phyloP scores from a whole-genome alignment of 768 basidiomycete species.

The Boletus sp. region DNA sequence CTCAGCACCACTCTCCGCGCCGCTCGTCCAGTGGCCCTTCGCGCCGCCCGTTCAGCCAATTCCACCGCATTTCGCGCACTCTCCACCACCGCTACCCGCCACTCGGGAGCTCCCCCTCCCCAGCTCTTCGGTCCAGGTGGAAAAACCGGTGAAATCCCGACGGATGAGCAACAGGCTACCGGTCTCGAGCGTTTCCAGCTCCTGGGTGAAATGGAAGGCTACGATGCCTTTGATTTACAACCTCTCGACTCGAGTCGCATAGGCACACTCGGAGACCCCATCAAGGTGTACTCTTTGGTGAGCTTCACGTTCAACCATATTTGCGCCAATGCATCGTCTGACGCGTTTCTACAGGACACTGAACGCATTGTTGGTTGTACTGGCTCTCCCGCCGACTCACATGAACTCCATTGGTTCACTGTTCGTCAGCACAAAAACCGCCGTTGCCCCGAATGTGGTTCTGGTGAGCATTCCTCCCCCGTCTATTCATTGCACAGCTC shows the following conservation, averaged over 20 bases:
- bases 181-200: slow-evolving; percentile 96
- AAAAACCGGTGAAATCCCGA: slow-evolving; percentile 73
- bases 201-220: slow-evolving; percentile 82
- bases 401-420: slow-evolving; percentile 87
- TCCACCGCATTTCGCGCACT: slow-evolving; percentile 49
- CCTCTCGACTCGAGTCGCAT: slow-evolving; percentile 82
- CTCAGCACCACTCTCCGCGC: slow-evolving; percentile 27
- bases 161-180: slow-evolving; percentile 88
- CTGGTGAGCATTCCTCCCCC: slow-evolving; percentile 53
- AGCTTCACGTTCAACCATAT: slow-evolving; percentile 29
- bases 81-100: slow-evolving; percentile 53
- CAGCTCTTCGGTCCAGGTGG: slow-evolving; percentile 70
- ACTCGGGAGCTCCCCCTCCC: slow-evolving; percentile 62
- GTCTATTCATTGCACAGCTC: background rate
- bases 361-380: slow-evolving; percentile 93
- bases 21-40: slow-evolving; percentile 27
- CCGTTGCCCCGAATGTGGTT: slow-evolving; percentile 94
- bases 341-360: slow-evolving; percentile 51
- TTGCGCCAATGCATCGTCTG: background rate
- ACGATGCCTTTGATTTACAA: slow-evolving; percentile 86
- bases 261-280: slow-evolving; percentile 85
- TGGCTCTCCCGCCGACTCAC: slow-evolving; percentile 91
- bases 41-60: slow-evolving; percentile 19
- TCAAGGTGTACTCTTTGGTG: slow-evolving; percentile 85
- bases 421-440: slow-evolving; percentile 61